These are phyloP conservation scores for Delonix regia DNA, from an alignment of 306 rosid species.

Conservation along the genomic window DNA sequence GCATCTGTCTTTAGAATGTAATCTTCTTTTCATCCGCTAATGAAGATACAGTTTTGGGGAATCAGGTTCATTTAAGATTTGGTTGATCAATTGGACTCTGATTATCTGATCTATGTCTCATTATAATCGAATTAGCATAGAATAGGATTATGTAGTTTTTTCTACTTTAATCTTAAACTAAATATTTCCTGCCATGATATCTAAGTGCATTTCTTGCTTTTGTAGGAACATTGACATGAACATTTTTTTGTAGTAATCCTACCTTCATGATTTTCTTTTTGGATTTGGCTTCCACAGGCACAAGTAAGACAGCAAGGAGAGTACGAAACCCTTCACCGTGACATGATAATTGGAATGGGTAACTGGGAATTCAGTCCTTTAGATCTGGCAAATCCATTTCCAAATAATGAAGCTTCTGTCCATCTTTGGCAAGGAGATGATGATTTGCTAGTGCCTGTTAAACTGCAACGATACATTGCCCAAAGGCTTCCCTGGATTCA, in stretches of 20 bases:
- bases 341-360: conserved; percentile 67
- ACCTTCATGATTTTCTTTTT: not conserved
- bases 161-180: not conserved
- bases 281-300: conserved; percentile 50
- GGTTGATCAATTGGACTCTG: not conserved
- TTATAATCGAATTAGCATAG: conserved; percentile 3
- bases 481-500: conserved; percentile 79
- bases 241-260: not conserved
- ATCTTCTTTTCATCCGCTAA: not conserved
- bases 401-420: conserved; percentile 64
- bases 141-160: not conserved
- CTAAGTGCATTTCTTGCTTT: not conserved
- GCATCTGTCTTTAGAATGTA: conserved; percentile 3
- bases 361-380: conserved; percentile 84
- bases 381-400: conserved; percentile 78
- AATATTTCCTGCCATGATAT: conserved; percentile 19
- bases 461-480: conserved; percentile 59
- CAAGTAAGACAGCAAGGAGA: conserved; percentile 74
- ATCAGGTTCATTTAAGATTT: no score
- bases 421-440: conserved; percentile 95
- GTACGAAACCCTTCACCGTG: conserved; percentile 62
- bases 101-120: not conserved
- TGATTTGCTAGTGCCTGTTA: conserved; percentile 62
- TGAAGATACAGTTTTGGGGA: no score
- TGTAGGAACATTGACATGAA: not conserved